Percentiles rank a stretch among this genome's conserved stretches.
Evolutionary conservation across 257 asterid genomes (phyloP).

Genomic region (Plantago ovata): DNA sequence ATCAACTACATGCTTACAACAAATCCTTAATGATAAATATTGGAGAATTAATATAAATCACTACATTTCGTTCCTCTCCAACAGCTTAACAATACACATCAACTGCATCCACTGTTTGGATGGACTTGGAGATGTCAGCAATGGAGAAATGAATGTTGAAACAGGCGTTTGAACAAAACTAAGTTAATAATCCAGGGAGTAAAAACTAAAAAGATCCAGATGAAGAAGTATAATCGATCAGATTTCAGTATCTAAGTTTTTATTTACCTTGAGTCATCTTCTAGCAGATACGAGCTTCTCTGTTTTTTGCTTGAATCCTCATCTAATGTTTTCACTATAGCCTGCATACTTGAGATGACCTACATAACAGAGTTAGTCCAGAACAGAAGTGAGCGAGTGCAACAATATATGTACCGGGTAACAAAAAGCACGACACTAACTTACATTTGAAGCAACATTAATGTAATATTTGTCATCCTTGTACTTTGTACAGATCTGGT

Average conservation of each 20-base stretch:
- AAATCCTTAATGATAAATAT: no score
- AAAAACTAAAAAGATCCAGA: not conserved
- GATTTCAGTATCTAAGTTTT: conserved; percentile 1
- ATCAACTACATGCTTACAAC: no score
- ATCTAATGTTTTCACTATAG: conserved; percentile 64
- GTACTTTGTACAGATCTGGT: conserved; percentile 96
- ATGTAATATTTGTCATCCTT: conserved; percentile 99
- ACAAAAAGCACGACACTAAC: conserved; percentile 23
- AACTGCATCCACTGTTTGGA: conserved; percentile 73
- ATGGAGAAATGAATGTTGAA: conserved; percentile 95
- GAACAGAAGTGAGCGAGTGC: conserved; percentile 12
- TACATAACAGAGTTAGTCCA: conserved; percentile 19
- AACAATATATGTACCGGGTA: conserved; percentile 8
- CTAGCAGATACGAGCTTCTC: conserved; percentile 71
- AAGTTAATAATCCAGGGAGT: not conserved
- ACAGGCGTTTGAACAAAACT: conserved; percentile 15
- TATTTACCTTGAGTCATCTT: conserved; percentile 73
- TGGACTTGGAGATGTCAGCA: conserved; percentile 91
- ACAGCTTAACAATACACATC: no score
- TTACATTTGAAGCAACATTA: conserved; percentile 88
- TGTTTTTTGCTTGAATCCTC: conserved; percentile 69
- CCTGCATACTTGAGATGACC: conserved; percentile 73
- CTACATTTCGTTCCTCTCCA: no score
- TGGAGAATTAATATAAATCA: no score
- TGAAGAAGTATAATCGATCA: not conserved